These are phyloP conservation scores for Stachybotrys elegans DNA, from an alignment of 2,329 filamentous ascomycete species.

Conservation along the genomic window DNA sequence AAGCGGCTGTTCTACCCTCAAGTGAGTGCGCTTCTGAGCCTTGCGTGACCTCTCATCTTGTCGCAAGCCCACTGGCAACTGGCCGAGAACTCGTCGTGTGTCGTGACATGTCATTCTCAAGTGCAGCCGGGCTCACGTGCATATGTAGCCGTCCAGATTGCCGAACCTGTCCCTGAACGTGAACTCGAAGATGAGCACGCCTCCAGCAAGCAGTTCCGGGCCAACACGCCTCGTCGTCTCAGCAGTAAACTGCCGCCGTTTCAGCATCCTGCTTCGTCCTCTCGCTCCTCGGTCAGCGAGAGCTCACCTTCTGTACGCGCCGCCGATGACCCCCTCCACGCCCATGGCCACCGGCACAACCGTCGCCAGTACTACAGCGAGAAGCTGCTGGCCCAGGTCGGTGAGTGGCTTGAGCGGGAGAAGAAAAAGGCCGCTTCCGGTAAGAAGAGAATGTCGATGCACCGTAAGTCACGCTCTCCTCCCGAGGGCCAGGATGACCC, in stretches of 20 bases:
- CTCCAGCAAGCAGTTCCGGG: constrained; percentile 24
- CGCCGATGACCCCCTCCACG: constrained; percentile 21
- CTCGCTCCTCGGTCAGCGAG: constrained; percentile 39
- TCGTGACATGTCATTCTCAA: too few species aligned
- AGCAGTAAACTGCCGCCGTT: constrained; percentile 23
- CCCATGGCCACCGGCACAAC: constrained; percentile 21
- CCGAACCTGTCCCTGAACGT: constrained; percentile 39
- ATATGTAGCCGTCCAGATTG: constrained; percentile 49
- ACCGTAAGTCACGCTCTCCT: constrained; percentile 36
- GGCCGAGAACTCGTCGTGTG: too few species aligned
- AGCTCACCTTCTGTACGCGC: constrained; percentile 19
- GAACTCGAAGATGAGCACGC: constrained; percentile 26
- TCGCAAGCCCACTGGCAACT: too few species aligned
- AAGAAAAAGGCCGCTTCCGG: constrained; percentile 51
- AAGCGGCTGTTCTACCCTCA: too few species aligned
- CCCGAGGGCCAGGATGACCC: constrained; percentile 20
- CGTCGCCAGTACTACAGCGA: constrained; percentile 39
- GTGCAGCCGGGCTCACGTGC: constrained; percentile 16
- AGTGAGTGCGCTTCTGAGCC: too few species aligned
- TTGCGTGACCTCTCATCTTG: too few species aligned
- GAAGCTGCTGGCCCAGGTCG: constrained; percentile 66
- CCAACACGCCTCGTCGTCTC: constrained; percentile 25
- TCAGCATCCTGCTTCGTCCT: constrained; percentile 29
- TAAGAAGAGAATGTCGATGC: constrained; percentile 38
- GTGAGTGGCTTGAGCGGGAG: constrained; percentile 80